Conservation (phyloP, 345 rosid species). For the Citropsis articulata region DNA sequence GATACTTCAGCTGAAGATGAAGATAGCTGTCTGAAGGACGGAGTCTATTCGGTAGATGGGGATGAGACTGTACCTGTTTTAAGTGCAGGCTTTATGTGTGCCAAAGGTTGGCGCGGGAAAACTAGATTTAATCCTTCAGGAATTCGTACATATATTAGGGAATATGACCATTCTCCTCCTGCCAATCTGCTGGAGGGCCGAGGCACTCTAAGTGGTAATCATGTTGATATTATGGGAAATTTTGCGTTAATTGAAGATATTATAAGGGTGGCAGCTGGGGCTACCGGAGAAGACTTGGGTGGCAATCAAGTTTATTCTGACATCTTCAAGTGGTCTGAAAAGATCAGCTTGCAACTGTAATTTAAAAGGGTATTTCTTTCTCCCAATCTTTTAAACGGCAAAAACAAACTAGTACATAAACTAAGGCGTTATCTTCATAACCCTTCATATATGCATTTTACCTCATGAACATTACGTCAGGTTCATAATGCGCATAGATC, state of each 20-base stretch:
- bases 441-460: not conserved
- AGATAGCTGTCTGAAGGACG: constrained; percentile 69
- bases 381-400: not conserved
- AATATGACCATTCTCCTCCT: constrained; percentile 84
- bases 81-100: constrained; percentile 93
- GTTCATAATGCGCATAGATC: not conserved
- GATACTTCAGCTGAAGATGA: constrained; percentile 69
- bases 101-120: constrained; percentile 95
- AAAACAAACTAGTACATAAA: not conserved
- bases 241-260: constrained; percentile 87
- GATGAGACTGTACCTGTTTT: constrained; percentile 92
- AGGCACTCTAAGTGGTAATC: constrained; percentile 87
- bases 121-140: constrained; percentile 93
- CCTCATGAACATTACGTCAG: not conserved
- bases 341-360: constrained; percentile 60
- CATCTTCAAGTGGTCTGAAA: constrained; percentile 80
- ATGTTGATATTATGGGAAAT: constrained; percentile 97
- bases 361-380: not conserved
- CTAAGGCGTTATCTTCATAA: not conserved
- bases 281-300: constrained; percentile 71
- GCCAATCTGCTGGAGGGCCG: constrained; percentile 86
- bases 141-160: constrained; percentile 64
- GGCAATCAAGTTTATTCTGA: constrained; percentile 83
- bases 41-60: constrained; percentile 82
- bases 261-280: constrained; percentile 85